These are phyloP conservation scores for Monotropa hypopitys DNA, from an alignment of 179 eudicot genomes.

Conservation along the genomic window DNA sequence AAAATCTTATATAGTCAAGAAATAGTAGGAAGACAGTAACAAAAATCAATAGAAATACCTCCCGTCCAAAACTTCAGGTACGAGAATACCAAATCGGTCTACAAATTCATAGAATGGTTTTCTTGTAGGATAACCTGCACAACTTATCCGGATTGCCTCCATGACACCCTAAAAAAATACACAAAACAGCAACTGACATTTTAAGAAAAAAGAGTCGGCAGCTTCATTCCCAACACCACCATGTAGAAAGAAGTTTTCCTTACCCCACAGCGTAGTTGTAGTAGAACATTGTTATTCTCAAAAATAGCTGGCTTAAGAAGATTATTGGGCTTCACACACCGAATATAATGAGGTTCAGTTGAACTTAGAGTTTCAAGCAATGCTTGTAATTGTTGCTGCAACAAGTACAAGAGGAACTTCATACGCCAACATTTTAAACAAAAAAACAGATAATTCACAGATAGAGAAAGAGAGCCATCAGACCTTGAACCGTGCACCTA, in stretches of 20 bases:
- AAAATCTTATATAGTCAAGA: background rate
- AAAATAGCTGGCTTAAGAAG: constrained; percentile 81
- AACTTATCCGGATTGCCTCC: constrained; percentile 94
- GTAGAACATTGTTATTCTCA: constrained; percentile 81
- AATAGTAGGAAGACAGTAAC: background rate
- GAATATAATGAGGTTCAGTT: constrained; percentile 88
- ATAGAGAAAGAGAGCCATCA: background rate
- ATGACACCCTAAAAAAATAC: constrained; percentile 73
- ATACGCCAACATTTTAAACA: constrained; percentile 1
- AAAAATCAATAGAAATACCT: constrained; percentile 27
- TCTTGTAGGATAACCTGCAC: constrained; percentile 94
- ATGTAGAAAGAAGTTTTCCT: constrained; percentile 24
- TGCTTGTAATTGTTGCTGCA: constrained; percentile 82
- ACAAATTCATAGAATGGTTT: constrained; percentile 72
- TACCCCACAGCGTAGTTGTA: constrained; percentile 97
- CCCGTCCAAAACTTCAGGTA: constrained; percentile 59
- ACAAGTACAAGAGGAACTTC: constrained; percentile 1
- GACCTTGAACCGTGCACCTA: constrained; percentile 91
- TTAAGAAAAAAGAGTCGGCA: constrained; percentile 5
- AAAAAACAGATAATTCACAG: background rate
- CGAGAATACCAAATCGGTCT: constrained; percentile 72
- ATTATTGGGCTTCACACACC: constrained; percentile 98
- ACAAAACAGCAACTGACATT: constrained; percentile 1
- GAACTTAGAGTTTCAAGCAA: constrained; percentile 93
- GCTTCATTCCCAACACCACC: background rate